Base-by-base conservation (phyloP, 1,139 yeast species). In the Kodamaea arcana region DNA sequence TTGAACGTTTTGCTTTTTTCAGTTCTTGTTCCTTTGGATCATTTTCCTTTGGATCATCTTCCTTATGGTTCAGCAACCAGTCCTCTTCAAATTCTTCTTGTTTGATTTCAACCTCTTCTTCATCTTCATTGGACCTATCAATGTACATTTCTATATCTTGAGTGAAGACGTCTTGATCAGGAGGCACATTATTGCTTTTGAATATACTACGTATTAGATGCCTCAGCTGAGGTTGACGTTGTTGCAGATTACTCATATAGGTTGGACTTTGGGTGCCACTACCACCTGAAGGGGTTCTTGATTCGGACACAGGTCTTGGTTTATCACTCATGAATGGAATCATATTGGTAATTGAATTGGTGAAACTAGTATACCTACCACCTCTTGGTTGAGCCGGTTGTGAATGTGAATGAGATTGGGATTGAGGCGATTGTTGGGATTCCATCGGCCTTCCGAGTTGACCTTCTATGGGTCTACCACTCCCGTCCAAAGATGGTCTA, bases 321-420 rank as follows among this genome's bases (percentile, higher is more conserved):
- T 59, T 55, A 35, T 66, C 73, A 25, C 68, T 62, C 69, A 67
- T 67, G 44, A 69, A 69, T 2, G 74, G 75, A 27, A 69, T 56
- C 45, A 66, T 67, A 38, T 63, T 67, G 11, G 66, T 56, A 17
- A 69, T 58, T 1, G 72, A 64, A 37, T 53, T 63, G 9, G 69
- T 63, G 39, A 65, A 65, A 39, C 64, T 62, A 17, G 58, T 46
- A 39, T 65, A 64, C 18, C 69, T 45, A 8, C 65, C 54, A 13
- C 28, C 17, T 4, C 17, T n/a, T n/a, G 46, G 40, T 15, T 29
- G 27, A 31, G 39, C 16, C 35, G 42, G 44, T 24, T 27, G 46
- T 39, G 39, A 44, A 8, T 38, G 35, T n/a, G 54, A 47, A 3
- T 22, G 26, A 10, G 26, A 31, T 35, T 24, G 41, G 28, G 43